Evolutionary conservation across 192 early-diverging fungal species (phyloP).

Genomic region (Backusella macrospora): DNA sequence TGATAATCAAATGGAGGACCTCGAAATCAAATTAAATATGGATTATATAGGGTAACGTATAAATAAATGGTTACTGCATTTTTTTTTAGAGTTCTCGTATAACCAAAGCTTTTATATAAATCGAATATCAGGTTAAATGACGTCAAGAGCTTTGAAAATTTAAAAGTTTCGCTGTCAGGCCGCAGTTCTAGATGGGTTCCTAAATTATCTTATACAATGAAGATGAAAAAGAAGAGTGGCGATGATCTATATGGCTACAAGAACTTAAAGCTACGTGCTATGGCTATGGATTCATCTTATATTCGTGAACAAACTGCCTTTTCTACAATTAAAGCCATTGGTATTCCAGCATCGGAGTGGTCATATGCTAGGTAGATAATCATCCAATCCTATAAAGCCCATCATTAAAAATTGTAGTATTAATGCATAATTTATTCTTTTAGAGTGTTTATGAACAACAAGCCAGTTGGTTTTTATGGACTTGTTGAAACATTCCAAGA

Average conservation of each 20-base stretch:
- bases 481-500: slow-evolving; percentile 19
- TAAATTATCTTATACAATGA: slow-evolving; percentile 15
- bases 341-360: background rate
- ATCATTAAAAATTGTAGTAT: background rate
- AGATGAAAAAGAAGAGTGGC: slow-evolving; percentile 6
- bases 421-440: slow-evolving; percentile 2
- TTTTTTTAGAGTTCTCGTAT: background rate
- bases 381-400: too few species aligned
- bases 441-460: slow-evolving; percentile 18
- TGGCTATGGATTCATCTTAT: slow-evolving; percentile 17
- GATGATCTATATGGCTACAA: slow-evolving; percentile 5
- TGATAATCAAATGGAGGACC: background rate
- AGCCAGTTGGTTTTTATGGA: slow-evolving; percentile 13
- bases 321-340: background rate
- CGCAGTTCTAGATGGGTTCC: slow-evolving; percentile 27
- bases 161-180: slow-evolving; percentile 7
- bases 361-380: slow-evolving; percentile 16
- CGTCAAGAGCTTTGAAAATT: background rate
- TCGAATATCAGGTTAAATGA: background rate
- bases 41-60: slow-evolving; percentile 19
- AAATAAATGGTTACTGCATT: background rate
- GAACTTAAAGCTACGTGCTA: slow-evolving; percentile 9
- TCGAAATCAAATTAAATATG: background rate
- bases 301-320: slow-evolving; percentile 11
- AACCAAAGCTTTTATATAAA: background rate